A percentile compares a stretch with the other conserved stretches of the same genome.
These are phyloP conservation scores for Trapa bicornis DNA, from an alignment of 345 rosid species.

Conservation along the genomic window DNA sequence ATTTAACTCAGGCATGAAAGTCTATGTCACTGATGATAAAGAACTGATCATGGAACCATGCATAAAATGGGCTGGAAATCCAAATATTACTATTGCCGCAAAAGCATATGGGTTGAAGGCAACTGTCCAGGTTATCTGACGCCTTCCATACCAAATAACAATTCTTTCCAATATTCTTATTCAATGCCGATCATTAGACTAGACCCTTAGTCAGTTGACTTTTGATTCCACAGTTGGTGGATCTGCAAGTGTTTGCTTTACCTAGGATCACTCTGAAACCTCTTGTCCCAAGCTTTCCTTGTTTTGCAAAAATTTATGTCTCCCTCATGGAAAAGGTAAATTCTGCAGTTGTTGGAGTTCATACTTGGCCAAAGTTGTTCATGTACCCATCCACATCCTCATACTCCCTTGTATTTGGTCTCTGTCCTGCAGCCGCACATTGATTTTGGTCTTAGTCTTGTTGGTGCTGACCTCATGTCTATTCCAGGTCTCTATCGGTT, in stretches of 20 bases:
- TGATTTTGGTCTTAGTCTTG: constrained; percentile 84
- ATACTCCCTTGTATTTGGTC: background rate
- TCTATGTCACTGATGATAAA: constrained; percentile 83
- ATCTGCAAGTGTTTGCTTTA: constrained; percentile 78
- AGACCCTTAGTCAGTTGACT: background rate
- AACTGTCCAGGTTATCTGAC: constrained; percentile 62
- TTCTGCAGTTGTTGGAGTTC: background rate
- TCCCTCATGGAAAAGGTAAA: constrained; percentile 93
- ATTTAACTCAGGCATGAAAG: constrained; percentile 74
- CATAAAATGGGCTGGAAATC: constrained; percentile 92
- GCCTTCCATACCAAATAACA: constrained; percentile 2
- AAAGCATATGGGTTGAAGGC: constrained; percentile 91
- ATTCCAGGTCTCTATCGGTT: constrained; percentile 90
- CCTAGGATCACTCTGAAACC: constrained; percentile 97
- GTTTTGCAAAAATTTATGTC: constrained; percentile 75
- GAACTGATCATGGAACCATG: constrained; percentile 92
- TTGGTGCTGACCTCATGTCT: constrained; percentile 97
- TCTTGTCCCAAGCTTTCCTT: constrained; percentile 85
- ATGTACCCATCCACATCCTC: background rate
- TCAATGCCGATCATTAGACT: background rate
- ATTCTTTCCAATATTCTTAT: background rate
- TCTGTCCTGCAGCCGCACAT: constrained; percentile 67
- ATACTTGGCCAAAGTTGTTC: background rate
- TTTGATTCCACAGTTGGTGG: constrained; percentile 44
- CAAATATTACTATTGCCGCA: constrained; percentile 57